Evolutionary conservation across 129 eudicot species (phyloP), one percentile per base, ranked within the genome.

Genomic region (Lonicera japonica): DNA sequence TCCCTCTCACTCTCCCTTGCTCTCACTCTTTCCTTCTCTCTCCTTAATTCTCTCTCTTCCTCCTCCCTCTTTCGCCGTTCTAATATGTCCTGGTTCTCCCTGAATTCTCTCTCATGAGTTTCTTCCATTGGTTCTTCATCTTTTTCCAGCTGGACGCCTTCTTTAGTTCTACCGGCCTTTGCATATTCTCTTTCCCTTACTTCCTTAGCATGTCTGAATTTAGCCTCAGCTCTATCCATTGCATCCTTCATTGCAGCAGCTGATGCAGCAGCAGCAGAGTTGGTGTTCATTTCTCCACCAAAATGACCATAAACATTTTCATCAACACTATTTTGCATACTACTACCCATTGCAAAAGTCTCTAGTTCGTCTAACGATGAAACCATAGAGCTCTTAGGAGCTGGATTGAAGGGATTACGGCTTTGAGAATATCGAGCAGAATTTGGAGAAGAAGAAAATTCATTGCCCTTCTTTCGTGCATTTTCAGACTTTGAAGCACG

Each of bases 171-270:
- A 78, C 87, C 78, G 21, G 95, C 79, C 77, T 80, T 92, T 50
- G 89, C 86, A 39, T 82, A 40, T 52, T 88, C 96, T 65, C 95
- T 82, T 67, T 92, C 99, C 25, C 99, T 85, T 52, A 79, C 83
- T 68, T 86, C 96, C 71, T 81, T 88, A 19, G 96, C 99, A 72
- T 92, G 95, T 73, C 78, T 88, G 57, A 92, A 92, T 70, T 80
- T 88, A 52, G 99, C 99, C 76, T 92, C 96, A 23, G 96, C 99
- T 67, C 83, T 75, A 55, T 85, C 99, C 99, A 92, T 83, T 60
- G 96, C 99, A 40, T 88, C 99, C 71, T 92, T 92, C 96, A 92
- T 92, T 6, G 90, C 90, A 38, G 90, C 90, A 60, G 89, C 84
- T 25, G 88, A 79, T 21, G 97, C 97, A 69, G 87, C 97, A 61